A percentile compares a stretch with the other conserved stretches of the same genome.
Conservation (phyloP, 306 rosid species). For the Trichosanthes cucumerina region DNA sequence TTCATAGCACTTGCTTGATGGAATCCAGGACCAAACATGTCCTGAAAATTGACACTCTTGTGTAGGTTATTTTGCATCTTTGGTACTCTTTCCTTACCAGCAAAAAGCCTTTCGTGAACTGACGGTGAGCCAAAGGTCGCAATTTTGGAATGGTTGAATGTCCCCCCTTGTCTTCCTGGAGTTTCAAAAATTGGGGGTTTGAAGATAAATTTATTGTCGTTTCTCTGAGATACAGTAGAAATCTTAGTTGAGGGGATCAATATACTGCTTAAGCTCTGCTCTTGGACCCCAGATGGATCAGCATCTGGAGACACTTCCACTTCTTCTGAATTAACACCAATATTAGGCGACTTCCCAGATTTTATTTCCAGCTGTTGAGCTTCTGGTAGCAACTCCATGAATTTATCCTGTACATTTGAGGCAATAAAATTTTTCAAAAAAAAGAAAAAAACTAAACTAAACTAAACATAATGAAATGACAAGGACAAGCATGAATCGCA, state of each 20-base stretch:
- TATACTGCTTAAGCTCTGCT: conserved; percentile 43
- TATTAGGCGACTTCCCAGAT: conserved; percentile 41
- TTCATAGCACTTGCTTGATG: conserved; percentile 28
- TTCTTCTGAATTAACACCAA: conserved; percentile 24
- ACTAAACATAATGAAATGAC: background rate
- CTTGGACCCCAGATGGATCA: conserved; percentile 37
- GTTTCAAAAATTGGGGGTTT: conserved; percentile 39
- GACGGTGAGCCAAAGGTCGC: conserved; percentile 33
- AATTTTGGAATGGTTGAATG: conserved; percentile 29
- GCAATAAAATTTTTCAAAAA: background rate
- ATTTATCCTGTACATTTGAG: conserved; percentile 46
- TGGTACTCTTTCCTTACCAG: conserved; percentile 25
- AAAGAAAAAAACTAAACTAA: background rate
- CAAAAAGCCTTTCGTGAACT: conserved; percentile 22
- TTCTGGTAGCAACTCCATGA: conserved; percentile 89
- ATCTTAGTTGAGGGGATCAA: conserved; percentile 51
- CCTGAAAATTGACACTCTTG: conserved; percentile 38
- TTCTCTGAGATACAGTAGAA: conserved; percentile 26
- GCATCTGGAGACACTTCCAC: conserved; percentile 33
- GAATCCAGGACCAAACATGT: conserved; percentile 24
- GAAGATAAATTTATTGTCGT: conserved; percentile 24
- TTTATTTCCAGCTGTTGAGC: conserved; percentile 52
- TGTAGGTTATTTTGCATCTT: conserved; percentile 25
- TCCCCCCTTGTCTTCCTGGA: conserved; percentile 31
- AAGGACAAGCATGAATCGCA: background rate